These are phyloP conservation scores for Heteromeles arbutifolia DNA, from an alignment of 306 rosid genomes.

Conservation along the genomic window DNA sequence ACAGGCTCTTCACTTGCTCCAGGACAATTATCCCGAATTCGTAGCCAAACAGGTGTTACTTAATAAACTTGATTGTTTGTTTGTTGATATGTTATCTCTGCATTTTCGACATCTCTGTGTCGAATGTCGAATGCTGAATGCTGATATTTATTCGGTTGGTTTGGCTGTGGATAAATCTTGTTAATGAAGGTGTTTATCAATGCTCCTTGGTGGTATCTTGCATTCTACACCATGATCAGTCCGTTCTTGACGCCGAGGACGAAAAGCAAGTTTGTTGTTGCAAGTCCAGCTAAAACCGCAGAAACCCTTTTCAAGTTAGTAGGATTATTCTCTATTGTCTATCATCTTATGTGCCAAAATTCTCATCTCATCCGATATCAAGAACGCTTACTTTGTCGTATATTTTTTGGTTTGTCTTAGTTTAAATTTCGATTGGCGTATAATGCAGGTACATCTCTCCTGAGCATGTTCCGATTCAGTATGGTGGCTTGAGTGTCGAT, in stretches of 20 bases:
- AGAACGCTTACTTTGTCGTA: neutral
- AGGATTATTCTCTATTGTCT: neutral
- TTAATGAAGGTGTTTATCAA: constrained; percentile 46
- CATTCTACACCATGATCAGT: constrained; percentile 44
- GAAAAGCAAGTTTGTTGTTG: constrained; percentile 55
- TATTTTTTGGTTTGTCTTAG: neutral
- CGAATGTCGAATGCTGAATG: neutral
- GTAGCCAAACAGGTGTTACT: constrained; percentile 71
- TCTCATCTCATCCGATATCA: neutral
- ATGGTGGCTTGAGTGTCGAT: constrained; percentile 92
- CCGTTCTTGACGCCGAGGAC: constrained; percentile 54
- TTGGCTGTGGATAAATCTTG: neutral
- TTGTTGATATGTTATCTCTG: neutral
- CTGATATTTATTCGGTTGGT: neutral
- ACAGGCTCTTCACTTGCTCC: constrained; percentile 82
- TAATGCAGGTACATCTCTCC: constrained; percentile 65
- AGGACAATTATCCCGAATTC: constrained; percentile 91
- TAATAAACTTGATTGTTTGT: neutral
- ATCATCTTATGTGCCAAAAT: neutral
- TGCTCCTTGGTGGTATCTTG: constrained; percentile 63
- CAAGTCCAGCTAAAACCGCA: constrained; percentile 35
- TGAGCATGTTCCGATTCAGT: constrained; percentile 80
- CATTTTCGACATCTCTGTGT: neutral
- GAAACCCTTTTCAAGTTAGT: constrained; percentile 71
- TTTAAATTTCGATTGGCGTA: neutral